Evolutionary conservation across 495 filamentous ascomycete genomes (phyloP), one percentile per base, ranked within the genome.

Genomic region (Massariosphaeria phaeospora): DNA sequence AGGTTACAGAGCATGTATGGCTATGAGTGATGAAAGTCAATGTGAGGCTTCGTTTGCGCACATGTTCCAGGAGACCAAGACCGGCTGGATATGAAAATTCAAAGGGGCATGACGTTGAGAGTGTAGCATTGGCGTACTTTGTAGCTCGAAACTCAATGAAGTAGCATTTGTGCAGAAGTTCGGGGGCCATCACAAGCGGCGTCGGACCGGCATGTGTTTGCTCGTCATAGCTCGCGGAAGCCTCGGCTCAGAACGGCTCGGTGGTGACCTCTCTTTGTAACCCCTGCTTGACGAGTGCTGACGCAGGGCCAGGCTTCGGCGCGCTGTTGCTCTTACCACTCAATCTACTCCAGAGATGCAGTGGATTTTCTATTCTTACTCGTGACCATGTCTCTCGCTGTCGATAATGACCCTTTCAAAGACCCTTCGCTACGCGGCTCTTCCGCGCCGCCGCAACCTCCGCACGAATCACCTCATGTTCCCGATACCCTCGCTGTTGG

Each of bases 401-500:
- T 11, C 29, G 59, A 56, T 20, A 60, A 59, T 26, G 63, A 75
- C 47, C 73, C 73, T 23, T 75, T 75, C 56, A 66, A 61, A 29
- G 71, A 75, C 58, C 71, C 72, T 40, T 65, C 59, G 65, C 67
- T 56, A 44, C 44, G 45, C 26, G 46, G 24, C 31, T 41, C 66
- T 42, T 57, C 53, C 50, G 43, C 64, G 42, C 54, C 56, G 48
- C 48, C 63, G 44, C 35, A 36, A 34, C 25, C 48, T 69, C 51
- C 47, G 58, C 54, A 60, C 71, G 49, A 73, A 73, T n/a, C n/a
- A n/a, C n/a, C n/a, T n/a, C 47, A 68, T 67, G 36, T 55, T 15
- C 26, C 48, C 15, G 39, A 36, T 12, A 78, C 75, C 8, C 66
- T 84, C 46, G 67, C 72, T 20, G 75, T 84, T 29, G 82, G 76